Evolutionary conservation across 148 eudicot genomes (phyloP).

Genomic region (Nepenthes gracilis): DNA sequence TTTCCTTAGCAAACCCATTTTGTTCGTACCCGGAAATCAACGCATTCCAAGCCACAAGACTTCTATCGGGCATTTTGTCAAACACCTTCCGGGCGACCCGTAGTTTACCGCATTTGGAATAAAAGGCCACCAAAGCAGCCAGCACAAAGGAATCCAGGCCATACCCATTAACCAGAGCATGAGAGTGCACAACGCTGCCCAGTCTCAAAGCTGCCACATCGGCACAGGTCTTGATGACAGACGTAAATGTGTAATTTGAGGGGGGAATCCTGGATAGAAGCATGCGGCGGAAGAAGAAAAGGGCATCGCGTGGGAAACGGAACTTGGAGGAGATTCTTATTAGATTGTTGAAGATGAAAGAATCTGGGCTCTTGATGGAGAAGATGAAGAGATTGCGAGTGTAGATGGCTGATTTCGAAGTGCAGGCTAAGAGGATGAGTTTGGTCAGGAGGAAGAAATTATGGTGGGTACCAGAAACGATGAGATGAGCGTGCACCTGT

Average conservation of each 20-base stretch:
- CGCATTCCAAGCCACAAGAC: constrained; percentile 49
- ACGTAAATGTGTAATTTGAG: constrained; percentile 35
- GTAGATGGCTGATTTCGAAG: constrained; percentile 26
- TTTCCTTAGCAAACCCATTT: constrained; percentile 35
- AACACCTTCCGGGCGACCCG: constrained; percentile 37
- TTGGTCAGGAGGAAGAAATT: constrained; percentile 32
- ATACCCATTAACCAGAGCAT: constrained; percentile 34
- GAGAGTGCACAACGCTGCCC: constrained; percentile 34
- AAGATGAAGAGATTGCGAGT: constrained; percentile 26
- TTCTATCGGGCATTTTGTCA: constrained; percentile 41
- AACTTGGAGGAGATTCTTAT: constrained; percentile 35
- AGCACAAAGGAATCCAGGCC: constrained; percentile 37
- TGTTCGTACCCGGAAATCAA: constrained; percentile 62
- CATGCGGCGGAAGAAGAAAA: constrained; percentile 36
- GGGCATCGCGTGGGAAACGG: constrained; percentile 16
- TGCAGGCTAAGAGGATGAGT: constrained; percentile 28
- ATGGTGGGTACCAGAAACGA: constrained; percentile 22
- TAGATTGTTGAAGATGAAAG: constrained; percentile 47
- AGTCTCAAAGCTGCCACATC: constrained; percentile 12
- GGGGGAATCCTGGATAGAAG: constrained; percentile 13
- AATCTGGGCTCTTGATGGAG: constrained; percentile 35
- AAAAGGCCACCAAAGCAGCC: constrained; percentile 31
- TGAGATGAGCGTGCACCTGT: constrained; percentile 50
- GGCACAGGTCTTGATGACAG: constrained; percentile 33
- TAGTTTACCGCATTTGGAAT: constrained; percentile 37